Base-by-base conservation (phyloP, 2,329 filamentous ascomycete genomes). In the Beauveria bassiana region DNA sequence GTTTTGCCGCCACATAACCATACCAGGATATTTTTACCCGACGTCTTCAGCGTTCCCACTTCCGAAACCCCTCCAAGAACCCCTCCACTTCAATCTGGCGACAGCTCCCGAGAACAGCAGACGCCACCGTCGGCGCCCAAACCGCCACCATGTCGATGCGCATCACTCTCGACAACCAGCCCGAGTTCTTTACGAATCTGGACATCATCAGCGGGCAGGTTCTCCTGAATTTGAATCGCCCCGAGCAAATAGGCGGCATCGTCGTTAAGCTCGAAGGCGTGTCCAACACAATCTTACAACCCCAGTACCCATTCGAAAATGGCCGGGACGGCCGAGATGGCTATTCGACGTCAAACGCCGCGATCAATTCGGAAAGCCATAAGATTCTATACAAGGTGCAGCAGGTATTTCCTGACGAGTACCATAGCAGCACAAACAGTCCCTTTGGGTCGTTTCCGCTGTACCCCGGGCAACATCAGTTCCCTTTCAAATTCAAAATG, bases 221-320 rank as follows among this genome's bases (percentile, higher is more conserved):
- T 31, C 70, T 85, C 55, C 73, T 88, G 34, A 72, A 69, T 22
- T 74, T 87, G 65, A 85, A 82, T 57, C 88, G 87, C 65, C 76
- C 89, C 59, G 90, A 93, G 72, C 79, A 83, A 61, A 81, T 93
- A 55, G 84, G 85, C 54, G 88, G 86, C 58, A 86, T 95, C 65
- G 79, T 91, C 43, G 89, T 93, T 69, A 95, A 95, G 77, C 83
- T 95, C 38, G 90, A 95, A 71, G 90, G 90, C 66, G 89, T 95
- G 75, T 86, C 86, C 53, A 82, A 81, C 64, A 93, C 89, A 5
- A 81, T 87, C 49, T 75, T 91, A 18, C 72, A 77, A 74, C 71
- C 83, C 64, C 75, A 83, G 67, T 66, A 77, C 69, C 71, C 78
- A 72, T 72, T 59, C 26, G 55, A 59, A 34, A 40, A 78, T 70